Evolutionary conservation across 345 rosid species (phyloP), one percentile per base, ranked within the genome.

Genomic region (Heritiera fomes): DNA sequence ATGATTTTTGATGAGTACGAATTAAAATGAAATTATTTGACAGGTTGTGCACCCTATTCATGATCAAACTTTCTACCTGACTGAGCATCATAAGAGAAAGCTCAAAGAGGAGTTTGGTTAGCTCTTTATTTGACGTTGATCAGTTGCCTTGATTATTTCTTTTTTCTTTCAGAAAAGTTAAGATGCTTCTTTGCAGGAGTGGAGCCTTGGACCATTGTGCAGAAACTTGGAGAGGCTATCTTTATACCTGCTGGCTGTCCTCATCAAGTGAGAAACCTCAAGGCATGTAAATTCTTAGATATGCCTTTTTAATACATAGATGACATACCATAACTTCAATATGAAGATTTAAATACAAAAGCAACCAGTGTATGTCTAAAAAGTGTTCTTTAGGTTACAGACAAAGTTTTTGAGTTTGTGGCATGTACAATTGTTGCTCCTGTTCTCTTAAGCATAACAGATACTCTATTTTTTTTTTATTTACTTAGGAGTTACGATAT

Each of bases 71-170:
- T 91, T 93, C 82, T 94, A 86, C 81, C 71, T 94, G 82, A 82
- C 88, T 15, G 60, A 53, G 30, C 88, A 86, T 56, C 98, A 95
- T 81, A 86, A 87, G 81, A 81, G 62, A 83, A 90, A 80, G 85
- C 92, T 93, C 32, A 90, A 93, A 85, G 88, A 91, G 79, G 94
- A 94, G 86, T 91, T 77, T 82, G 98, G 98, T 94, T 38, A 61
- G 43, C 75, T 15, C 58, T 46, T 69, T 23, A 46, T 73, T 50
- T 23, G 17, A 15, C 55, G 18, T 53, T 67, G 41, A 0, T 14
- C 8, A 49, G 18, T 67, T 70, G 10, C 7, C 6, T 23, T 28
- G 40, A 49, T 49, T 46, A 70, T 70, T 47, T 46, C 40, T 13
- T 34, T 6, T 63, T 45, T 20, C 34, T 68, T n/a, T 43, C 52